phyloP scores from a whole-genome alignment of 371 early-diverging fungal species.

The Mortierella sp. region DNA sequence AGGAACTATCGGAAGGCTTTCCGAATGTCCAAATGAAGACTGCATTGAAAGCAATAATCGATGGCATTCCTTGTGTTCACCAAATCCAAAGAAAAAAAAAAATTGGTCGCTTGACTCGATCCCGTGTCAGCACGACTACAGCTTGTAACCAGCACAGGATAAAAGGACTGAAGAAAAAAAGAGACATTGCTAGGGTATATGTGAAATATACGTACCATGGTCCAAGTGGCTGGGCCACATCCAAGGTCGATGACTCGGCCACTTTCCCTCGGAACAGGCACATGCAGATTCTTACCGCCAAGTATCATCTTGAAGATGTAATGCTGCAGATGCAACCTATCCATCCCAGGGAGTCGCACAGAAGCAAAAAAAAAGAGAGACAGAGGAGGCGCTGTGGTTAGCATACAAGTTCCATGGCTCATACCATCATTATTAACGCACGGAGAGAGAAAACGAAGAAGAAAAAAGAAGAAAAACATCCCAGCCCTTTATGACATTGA shows the following conservation, averaged over 20 bases:
- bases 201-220: slow-evolving; percentile 33
- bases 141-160: not conserved
- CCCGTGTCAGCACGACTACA: not conserved
- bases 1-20: slow-evolving; percentile 1
- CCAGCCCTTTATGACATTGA: not conserved
- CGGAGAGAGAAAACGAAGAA: no score
- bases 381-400: not conserved
- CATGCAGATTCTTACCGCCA: slow-evolving; percentile 46
- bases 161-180: not conserved
- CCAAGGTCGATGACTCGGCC: slow-evolving; percentile 50
- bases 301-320: slow-evolving; percentile 48
- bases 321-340: slow-evolving; percentile 46
- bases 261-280: slow-evolving; percentile 33
- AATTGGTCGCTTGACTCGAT: not conserved
- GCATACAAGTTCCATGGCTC: no score
- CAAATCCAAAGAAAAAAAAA: not conserved
- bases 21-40: slow-evolving; percentile 1
- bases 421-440: no score
- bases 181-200: not conserved
- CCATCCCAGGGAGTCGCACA: not conserved
- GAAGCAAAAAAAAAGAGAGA: not conserved
- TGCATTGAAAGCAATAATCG: no score
- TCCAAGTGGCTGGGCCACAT: slow-evolving; percentile 54
- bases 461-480: no score
- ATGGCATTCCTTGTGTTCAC: no score